Evolutionary conservation across 306 rosid genomes (phyloP).

Genomic region (Dalbergia oliveri): DNA sequence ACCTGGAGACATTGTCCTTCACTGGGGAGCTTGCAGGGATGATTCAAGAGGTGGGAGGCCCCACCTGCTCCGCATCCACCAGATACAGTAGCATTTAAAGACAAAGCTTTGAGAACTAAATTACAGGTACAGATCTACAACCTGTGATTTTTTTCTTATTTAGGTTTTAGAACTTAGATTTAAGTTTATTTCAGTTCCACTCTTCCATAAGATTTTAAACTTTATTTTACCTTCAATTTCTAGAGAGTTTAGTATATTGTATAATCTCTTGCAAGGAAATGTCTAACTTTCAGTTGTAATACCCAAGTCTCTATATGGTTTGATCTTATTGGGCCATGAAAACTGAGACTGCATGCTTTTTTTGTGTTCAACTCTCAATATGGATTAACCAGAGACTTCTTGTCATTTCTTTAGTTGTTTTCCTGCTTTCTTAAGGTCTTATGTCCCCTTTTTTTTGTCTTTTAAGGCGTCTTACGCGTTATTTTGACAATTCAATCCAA

Average conservation of each 20-base stretch:
- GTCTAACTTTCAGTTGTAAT: no score
- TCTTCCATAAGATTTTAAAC: not conserved
- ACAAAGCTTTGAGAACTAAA: constrained; percentile 75
- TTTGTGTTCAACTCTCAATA: not conserved
- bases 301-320: not conserved
- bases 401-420: not conserved
- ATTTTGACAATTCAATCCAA: not conserved
- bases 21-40: constrained; percentile 88
- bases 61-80: constrained; percentile 78
- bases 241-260: no score
- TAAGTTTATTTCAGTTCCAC: constrained; percentile 11
- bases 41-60: constrained; percentile 75
- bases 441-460: not conserved
- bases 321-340: constrained; percentile 4
- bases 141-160: not conserved
- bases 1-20: constrained; percentile 72
- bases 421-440: not conserved
- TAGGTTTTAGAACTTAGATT: not conserved
- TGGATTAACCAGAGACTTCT: not conserved
- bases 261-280: no score
- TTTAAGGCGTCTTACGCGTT: not conserved
- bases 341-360: not conserved
- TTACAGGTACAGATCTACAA: constrained; percentile 58
- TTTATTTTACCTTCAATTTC: no score
- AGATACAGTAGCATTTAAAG: constrained; percentile 63